phyloP scores from a whole-genome alignment of 2,329 filamentous ascomycete species.

The Fusarium globosum region DNA sequence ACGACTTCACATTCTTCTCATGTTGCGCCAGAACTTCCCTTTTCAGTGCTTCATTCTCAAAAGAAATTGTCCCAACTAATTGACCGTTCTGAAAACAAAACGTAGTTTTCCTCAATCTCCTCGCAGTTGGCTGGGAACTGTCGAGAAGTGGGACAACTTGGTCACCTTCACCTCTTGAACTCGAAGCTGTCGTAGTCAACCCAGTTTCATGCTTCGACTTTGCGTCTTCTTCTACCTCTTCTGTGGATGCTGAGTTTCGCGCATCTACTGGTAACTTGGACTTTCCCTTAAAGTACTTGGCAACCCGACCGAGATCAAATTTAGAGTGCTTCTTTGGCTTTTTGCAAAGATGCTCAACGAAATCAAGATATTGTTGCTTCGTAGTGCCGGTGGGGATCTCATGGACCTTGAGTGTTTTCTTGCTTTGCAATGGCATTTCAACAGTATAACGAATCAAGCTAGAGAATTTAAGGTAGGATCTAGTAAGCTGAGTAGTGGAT shows the following conservation, averaged over 20 bases:
- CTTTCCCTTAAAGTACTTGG: accelerated
- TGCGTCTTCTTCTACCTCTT: accelerated
- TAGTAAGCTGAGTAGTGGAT: background rate
- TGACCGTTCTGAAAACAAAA: no score
- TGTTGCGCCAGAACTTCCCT: no score
- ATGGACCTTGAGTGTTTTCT: background rate
- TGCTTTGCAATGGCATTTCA: background rate
- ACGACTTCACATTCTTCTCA: no score
- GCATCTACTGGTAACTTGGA: accelerated
- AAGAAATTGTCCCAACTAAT: no score
- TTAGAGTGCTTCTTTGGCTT: accelerated
- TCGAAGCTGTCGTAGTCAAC: no score
- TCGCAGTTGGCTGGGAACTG: accelerated
- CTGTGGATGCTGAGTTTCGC: accelerated
- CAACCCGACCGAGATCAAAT: accelerated
- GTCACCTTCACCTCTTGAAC: accelerated
- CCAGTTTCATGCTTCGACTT: no score
- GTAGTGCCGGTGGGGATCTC: background rate
- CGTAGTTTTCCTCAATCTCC: no score
- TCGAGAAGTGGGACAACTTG: accelerated
- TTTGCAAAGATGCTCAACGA: background rate
- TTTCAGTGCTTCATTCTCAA: no score
- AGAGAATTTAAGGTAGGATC: background rate
- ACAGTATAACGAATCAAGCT: accelerated
- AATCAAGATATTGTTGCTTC: background rate